phyloP scores from a whole-genome alignment of 2,329 filamentous ascomycete species.

The Byssochlamys sp. region DNA sequence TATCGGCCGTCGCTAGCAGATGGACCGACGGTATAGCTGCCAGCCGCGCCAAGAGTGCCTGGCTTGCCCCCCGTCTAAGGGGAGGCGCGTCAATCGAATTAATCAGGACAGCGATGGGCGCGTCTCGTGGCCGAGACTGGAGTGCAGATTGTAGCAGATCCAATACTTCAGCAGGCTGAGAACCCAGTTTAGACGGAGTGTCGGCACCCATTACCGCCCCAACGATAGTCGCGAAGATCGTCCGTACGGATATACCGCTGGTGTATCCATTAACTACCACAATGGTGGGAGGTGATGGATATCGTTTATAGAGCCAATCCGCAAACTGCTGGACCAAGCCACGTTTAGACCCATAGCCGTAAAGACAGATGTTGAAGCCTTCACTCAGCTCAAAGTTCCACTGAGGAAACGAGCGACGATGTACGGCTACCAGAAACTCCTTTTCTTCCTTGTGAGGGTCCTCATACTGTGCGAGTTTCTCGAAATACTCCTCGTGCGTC shows the following conservation, averaged over 20 bases:
- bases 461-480: conserved; percentile 51
- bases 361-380: conserved; percentile 80
- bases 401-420: conserved; percentile 74
- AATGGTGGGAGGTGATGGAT: conserved; percentile 42
- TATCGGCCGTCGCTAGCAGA: conserved; percentile 73
- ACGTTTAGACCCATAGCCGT: conserved; percentile 86
- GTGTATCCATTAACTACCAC: conserved; percentile 79
- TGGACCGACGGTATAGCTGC: conserved; percentile 63
- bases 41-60: conserved; percentile 65
- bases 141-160: conserved; percentile 57
- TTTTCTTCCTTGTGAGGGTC: conserved; percentile 65
- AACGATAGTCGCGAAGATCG: conserved; percentile 51
- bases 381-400: conserved; percentile 86
- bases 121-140: conserved; percentile 32
- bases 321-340: conserved; percentile 66
- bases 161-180: conserved; percentile 60
- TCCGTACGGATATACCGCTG: conserved; percentile 35
- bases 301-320: conserved; percentile 51
- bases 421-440: conserved; percentile 61
- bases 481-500: conserved; percentile 86
- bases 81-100: conserved; percentile 77
- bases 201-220: conserved; percentile 45
- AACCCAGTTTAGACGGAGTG: conserved; percentile 44
- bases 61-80: conserved; percentile 60
- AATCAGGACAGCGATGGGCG: conserved; percentile 58